Conservation (phyloP, 2,329 filamentous ascomycete genomes). For the Cordyceps javanica region DNA sequence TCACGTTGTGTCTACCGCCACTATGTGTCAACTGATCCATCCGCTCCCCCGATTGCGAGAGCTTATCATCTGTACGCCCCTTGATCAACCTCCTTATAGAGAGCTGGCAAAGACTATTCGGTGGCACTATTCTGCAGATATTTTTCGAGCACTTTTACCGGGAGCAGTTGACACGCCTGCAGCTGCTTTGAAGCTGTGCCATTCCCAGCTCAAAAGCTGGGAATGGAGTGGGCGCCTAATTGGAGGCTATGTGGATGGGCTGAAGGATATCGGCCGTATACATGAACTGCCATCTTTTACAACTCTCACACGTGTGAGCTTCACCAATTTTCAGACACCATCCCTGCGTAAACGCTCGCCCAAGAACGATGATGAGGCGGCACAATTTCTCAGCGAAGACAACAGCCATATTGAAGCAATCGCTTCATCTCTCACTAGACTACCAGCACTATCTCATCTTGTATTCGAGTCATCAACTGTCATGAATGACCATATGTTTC, state of each 20-base stretch:
- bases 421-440: conserved; percentile 29
- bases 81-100: conserved; percentile 63
- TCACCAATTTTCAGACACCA: conserved; percentile 58
- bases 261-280: conserved; percentile 43
- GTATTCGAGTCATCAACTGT: conserved; percentile 70
- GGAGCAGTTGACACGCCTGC: conserved; percentile 35
- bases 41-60: conserved; percentile 61
- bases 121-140: conserved; percentile 62
- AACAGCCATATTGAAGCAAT: conserved; percentile 35
- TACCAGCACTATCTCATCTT: conserved; percentile 61
- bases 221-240: conserved; percentile 54
- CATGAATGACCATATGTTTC: conserved; percentile 62
- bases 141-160: conserved; percentile 59
- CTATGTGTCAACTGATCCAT: conserved; percentile 49
- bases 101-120: conserved; percentile 48
- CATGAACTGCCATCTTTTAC: conserved; percentile 54
- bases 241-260: conserved; percentile 36
- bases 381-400: conserved; percentile 32
- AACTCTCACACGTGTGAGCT: conserved; percentile 47
- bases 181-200: conserved; percentile 21
- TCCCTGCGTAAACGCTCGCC: conserved; percentile 34
- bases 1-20: conserved; percentile 47
- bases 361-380: conserved; percentile 25
- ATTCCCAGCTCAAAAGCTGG: conserved; percentile 46
- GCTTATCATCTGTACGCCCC: conserved; percentile 65